Percentiles rank a stretch among this genome's conserved stretches.
Conservation (phyloP, 768 basidiomycete genomes). For the Gelatoporia subvermispora region DNA sequence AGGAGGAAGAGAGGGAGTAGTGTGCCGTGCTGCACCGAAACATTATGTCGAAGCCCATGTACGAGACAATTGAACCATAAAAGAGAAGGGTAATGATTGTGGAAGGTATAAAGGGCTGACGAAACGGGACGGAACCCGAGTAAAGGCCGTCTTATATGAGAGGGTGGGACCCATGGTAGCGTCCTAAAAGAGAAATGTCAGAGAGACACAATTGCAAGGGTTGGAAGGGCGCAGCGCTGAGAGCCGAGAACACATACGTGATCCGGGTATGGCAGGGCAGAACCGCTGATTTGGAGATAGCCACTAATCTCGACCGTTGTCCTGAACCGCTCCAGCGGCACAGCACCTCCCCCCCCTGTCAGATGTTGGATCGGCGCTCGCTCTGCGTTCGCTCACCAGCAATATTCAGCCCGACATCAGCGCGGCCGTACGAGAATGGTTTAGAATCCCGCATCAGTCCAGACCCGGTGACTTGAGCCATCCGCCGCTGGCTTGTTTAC, state of each 20-base stretch:
- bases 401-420: background rate
- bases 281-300: conserved; percentile 22
- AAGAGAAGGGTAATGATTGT: conserved; percentile 14
- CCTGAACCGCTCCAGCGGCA: background rate
- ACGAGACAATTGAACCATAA: conserved; percentile 10
- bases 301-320: background rate
- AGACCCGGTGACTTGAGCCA: conserved; percentile 1
- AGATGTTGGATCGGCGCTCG: conserved; percentile 1
- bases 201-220: conserved; percentile 4
- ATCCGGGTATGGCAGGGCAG: conserved; percentile 23
- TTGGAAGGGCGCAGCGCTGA: conserved; percentile 13
- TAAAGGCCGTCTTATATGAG: conserved; percentile 22
- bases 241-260: conserved; percentile 18
- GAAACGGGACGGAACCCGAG: conserved; percentile 6
- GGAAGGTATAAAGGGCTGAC: conserved; percentile 25
- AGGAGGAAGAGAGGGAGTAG: conserved; percentile 24
- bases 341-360: too few species aligned
- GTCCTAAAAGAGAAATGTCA: conserved; percentile 1
- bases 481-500: too few species aligned
- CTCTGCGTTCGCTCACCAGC: too few species aligned
- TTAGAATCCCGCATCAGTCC: background rate
- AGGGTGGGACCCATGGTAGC: conserved; percentile 1
- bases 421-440: conserved; percentile 6
- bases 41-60: conserved; percentile 21
- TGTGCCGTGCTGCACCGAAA: conserved; percentile 24